Evolutionary conservation across 768 basidiomycete genomes (phyloP), one percentile per base, ranked within the genome.

Genomic region (Mycena metata): DNA sequence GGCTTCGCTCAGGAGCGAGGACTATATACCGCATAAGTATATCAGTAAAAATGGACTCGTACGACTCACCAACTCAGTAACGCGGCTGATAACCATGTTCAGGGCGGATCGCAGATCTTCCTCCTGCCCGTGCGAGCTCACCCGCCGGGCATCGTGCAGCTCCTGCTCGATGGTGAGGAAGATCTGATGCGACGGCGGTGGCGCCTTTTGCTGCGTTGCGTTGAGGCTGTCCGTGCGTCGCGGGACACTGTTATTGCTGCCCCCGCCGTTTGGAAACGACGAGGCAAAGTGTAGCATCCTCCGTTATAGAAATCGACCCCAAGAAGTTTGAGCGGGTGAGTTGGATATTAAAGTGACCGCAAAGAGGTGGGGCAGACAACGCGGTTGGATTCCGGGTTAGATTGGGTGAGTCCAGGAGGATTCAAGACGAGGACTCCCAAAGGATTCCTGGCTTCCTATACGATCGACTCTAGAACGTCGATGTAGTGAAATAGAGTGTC

Each of bases 61-160:
- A 43, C 26, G 50, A 79, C 85, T 73, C 78, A 93, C 93, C 74
- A 95, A 80, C 72, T 90, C 89, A 52, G 86, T 86, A 0, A 95
- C 90, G 58, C 89, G 83, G 50, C 80, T 81, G 67, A 95, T 90
- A 69, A 91, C 89, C 83, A 89, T 88, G 65, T 84, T 86, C 66
- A 95, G 82, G 1, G 92, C 93, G 42, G 83, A 84, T 49, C 89
- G 81, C 36, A 94, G 83, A 76, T 94, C 94, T 70, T 94, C 92
- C 74, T 94, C 92, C 75, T 93, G 92, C 0, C 92, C 92, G 62
- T 93, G 89, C 11, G 88, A 77, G 49, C 89, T 84, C 2, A 93
- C 91, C 24, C 92, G 83, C 56, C 87, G 83, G 10, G 85, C 87
- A 79, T 94, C 93, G 66, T 88, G 90, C 16, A 93, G 81, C 67